phyloP scores from a whole-genome alignment of 2,329 filamentous ascomycete species.

The Cercospora sp. region DNA sequence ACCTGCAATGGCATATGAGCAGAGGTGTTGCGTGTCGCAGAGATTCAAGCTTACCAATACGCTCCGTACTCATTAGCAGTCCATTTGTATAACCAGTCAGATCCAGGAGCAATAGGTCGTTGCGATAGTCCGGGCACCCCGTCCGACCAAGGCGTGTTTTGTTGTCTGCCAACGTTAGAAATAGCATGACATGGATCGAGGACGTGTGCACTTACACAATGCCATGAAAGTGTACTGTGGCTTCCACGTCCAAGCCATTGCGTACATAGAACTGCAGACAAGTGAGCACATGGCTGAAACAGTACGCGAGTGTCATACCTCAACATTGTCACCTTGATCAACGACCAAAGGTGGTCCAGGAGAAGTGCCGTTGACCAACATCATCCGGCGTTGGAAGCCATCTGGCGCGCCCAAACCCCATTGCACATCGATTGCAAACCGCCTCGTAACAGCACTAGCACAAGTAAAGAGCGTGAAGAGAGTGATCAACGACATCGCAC shows the following conservation, averaged over 20 bases:
- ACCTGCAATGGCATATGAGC: slow-evolving; percentile 8
- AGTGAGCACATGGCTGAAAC: neutral
- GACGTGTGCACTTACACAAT: slow-evolving; percentile 13
- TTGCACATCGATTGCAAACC: slow-evolving; percentile 17
- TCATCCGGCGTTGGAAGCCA: slow-evolving; percentile 19
- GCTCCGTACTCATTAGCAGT: slow-evolving; percentile 20
- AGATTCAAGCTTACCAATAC: slow-evolving; percentile 18
- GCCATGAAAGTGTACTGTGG: slow-evolving; percentile 29
- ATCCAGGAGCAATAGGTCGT: slow-evolving; percentile 24
- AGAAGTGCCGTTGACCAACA: slow-evolving; percentile 23
- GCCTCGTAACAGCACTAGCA: slow-evolving; percentile 11
- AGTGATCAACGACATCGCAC: slow-evolving; percentile 14
- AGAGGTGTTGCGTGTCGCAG: neutral
- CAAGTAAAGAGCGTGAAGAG: slow-evolving; percentile 10
- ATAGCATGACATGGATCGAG: neutral
- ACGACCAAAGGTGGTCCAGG: slow-evolving; percentile 22
- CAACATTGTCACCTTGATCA: slow-evolving; percentile 24
- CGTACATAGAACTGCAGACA: slow-evolving; percentile 19
- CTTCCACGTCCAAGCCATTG: slow-evolving; percentile 19
- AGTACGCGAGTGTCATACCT: slow-evolving; percentile 4
- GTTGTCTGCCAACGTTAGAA: slow-evolving; percentile 14
- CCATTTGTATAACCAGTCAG: slow-evolving; percentile 23
- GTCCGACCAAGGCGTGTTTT: slow-evolving; percentile 28
- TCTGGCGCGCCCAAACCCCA: slow-evolving; percentile 23
- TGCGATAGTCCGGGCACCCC: slow-evolving; percentile 29